Evolutionary conservation across 2,329 filamentous ascomycete species (phyloP).

Genomic region (Stachybotrys echinatus): DNA sequence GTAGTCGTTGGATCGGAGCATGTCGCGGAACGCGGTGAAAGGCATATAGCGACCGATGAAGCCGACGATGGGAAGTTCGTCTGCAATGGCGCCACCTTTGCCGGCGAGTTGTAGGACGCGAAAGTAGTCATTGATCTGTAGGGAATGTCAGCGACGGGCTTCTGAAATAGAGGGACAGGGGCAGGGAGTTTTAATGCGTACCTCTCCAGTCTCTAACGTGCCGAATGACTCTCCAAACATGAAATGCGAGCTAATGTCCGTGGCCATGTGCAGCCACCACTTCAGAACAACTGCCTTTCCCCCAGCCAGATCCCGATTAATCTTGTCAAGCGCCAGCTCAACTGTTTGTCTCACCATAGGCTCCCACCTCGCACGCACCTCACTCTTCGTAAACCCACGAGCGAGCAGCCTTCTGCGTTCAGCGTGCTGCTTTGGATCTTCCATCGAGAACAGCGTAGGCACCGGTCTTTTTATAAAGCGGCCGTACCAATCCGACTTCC

Average conservation of each 20-base stretch:
- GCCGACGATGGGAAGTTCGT: background rate
- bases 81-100: background rate
- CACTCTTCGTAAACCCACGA: background rate
- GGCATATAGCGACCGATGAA: background rate
- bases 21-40: background rate
- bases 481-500: background rate
- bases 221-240: slow-evolving; percentile 2
- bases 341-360: background rate
- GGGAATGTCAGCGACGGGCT: background rate
- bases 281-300: background rate
- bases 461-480: background rate
- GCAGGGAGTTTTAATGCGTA: background rate
- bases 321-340: background rate
- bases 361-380: background rate
- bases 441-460: background rate
- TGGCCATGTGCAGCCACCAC: slow-evolving; percentile 1
- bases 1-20: background rate
- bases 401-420: background rate
- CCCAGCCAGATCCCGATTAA: background rate
- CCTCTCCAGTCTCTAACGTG: background rate
- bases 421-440: background rate
- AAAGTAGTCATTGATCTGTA: background rate
- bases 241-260: background rate
- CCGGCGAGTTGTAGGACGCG: background rate
- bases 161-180: too few relatives aligned